Percentiles rank a stretch among this genome's conserved stretches.
Conservation (phyloP, 2,329 filamentous ascomycete species). For the Phaeosphaeria sp. region DNA sequence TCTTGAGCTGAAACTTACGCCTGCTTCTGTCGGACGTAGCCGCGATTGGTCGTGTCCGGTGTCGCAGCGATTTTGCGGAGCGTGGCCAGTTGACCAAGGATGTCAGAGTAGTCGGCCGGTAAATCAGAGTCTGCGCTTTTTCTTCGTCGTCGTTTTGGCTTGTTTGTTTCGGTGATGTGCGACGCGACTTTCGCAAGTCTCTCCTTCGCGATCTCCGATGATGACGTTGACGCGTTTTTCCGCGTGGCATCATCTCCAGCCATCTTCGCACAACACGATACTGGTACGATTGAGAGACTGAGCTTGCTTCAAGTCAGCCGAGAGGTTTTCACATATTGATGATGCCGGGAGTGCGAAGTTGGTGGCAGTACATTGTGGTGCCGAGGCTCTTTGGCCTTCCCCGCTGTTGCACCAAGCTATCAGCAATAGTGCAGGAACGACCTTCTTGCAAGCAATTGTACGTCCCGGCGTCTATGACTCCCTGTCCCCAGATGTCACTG, state of each 20-base stretch:
- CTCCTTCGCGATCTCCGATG: slow-evolving; percentile 44
- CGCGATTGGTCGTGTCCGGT: slow-evolving; percentile 60
- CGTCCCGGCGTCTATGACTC: too few relatives aligned
- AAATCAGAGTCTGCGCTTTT: slow-evolving; percentile 51
- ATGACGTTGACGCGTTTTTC: slow-evolving; percentile 24
- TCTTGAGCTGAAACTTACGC: slow-evolving; percentile 32
- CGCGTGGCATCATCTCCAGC: slow-evolving; percentile 24
- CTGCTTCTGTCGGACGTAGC: slow-evolving; percentile 68
- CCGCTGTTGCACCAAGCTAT: slow-evolving; percentile 8
- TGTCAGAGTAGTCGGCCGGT: slow-evolving; percentile 67
- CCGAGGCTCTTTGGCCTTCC: slow-evolving; percentile 37
- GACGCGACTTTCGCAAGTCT: slow-evolving; percentile 58
- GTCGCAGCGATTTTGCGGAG: slow-evolving; percentile 62
- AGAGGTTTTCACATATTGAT: neutral
- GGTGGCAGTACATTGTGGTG: slow-evolving; percentile 16
- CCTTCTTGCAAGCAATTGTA: neutral
- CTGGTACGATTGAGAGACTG: neutral
- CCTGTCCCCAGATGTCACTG: too few relatives aligned
- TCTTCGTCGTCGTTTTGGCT: slow-evolving; percentile 45
- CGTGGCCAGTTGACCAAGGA: slow-evolving; percentile 62
- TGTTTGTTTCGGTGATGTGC: slow-evolving; percentile 48
- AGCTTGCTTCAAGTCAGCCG: neutral
- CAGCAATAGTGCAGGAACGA: neutral
- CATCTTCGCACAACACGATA: slow-evolving; percentile 17
- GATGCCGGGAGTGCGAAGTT: neutral